phyloP scores from a whole-genome alignment of 768 basidiomycete genomes.

The Pleurotus salmoneostramineus region DNA sequence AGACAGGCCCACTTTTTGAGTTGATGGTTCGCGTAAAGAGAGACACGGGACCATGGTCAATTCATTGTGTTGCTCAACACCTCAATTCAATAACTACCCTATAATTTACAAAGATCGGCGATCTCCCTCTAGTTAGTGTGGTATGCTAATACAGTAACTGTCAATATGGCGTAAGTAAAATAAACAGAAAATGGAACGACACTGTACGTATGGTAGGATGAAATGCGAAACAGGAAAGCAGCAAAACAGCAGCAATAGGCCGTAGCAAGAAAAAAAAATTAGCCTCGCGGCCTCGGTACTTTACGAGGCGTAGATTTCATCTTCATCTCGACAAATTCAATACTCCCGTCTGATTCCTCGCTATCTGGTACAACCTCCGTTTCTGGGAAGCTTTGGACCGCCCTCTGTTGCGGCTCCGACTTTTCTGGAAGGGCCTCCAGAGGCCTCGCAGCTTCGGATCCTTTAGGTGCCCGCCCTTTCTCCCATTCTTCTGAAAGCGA shows the following conservation, averaged over 20 bases:
- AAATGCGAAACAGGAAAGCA: neutral
- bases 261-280: neutral
- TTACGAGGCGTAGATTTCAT: slow-evolving; percentile 16
- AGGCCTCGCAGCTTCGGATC: slow-evolving; percentile 25
- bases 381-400: neutral
- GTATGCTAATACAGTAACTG: neutral
- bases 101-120: neutral
- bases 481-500: slow-evolving; percentile 54
- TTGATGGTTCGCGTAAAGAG: too few relatives aligned
- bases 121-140: neutral
- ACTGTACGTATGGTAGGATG: too few relatives aligned
- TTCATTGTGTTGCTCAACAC: too few relatives aligned
- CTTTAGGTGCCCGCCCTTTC: slow-evolving; percentile 34
- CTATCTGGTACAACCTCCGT: slow-evolving; percentile 1
- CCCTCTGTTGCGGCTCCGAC: neutral
- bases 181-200: neutral
- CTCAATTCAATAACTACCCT: too few relatives aligned
- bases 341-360: slow-evolving; percentile 36
- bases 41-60: too few relatives aligned
- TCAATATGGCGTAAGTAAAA: neutral
- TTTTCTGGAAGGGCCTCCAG: slow-evolving; percentile 17
- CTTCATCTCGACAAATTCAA: slow-evolving; percentile 35
- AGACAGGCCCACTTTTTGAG: neutral
- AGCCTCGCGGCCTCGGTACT: slow-evolving; percentile 1
- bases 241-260: neutral